phyloP scores from a whole-genome alignment of 331 rosid species.

The Malus hybrid region DNA sequence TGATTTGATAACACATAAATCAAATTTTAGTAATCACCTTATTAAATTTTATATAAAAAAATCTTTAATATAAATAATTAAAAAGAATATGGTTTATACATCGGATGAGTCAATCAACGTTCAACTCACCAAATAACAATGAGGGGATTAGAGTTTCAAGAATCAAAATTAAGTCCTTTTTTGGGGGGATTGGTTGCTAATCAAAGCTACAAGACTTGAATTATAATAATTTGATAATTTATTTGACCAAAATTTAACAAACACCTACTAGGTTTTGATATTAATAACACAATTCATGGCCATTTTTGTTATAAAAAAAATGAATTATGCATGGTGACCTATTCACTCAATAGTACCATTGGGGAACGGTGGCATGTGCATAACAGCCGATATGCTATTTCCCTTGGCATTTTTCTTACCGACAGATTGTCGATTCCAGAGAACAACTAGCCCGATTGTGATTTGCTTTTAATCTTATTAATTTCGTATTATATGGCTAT shows the following conservation, averaged over 20 bases:
- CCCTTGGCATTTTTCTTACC: not conserved
- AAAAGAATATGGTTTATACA: no score
- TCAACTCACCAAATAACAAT: not conserved
- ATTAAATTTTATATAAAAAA: no score
- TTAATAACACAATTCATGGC: not conserved
- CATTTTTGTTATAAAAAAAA: not conserved
- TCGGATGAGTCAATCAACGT: not conserved
- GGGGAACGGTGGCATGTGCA: constrained; percentile 3
- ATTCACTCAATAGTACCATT: not conserved
- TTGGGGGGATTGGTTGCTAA: not conserved
- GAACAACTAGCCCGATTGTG: not conserved
- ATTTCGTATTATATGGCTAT: no score
- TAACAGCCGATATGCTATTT: not conserved
- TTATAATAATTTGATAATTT: no score
- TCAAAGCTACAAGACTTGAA: not conserved
- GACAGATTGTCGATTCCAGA: not conserved
- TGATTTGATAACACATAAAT: no score
- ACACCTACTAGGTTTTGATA: not conserved
- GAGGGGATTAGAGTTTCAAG: not conserved
- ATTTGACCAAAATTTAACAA: not conserved
- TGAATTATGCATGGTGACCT: not conserved
- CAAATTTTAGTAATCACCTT: no score
- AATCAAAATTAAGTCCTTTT: not conserved
- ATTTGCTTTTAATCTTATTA: not conserved
- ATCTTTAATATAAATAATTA: no score